Base-by-base conservation (phyloP, 768 basidiomycete species). In the Hemileccinum impolitum region DNA sequence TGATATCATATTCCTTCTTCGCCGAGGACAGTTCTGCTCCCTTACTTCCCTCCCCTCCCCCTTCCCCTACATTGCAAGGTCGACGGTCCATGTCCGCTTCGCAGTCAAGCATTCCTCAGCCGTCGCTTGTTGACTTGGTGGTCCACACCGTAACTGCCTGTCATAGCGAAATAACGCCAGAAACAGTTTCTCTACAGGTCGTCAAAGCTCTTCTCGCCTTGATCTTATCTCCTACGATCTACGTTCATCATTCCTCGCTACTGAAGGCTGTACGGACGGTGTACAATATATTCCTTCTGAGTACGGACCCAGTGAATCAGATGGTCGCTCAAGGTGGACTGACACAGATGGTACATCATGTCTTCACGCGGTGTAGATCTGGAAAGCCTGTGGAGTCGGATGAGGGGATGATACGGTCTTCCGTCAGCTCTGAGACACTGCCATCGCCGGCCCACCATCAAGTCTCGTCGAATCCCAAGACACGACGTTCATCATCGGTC, bases 301-400 rank as follows among this genome's bases (percentile, higher is more conserved):
- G 91, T 59, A 77, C 79, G 18, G 92, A 95, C 61, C 79, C 87
- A 5, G 88, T 94, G 43, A 98, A 95, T 57, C 96, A 98, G 70
- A 94, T 90, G 75, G 95, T 99, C 32, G 96, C 96, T 15, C 96
- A 99, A 68, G 96, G 95, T 17, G 93, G 94, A 15, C 79, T 99
- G 15, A 94, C 93, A 0, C 96, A 99, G 67, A 98, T 99, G 85
- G 94, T 98, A 3, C 89, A 96, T 59, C 94, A 97, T 61, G 84
- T 98, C 48, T 98, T 99, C 65, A 79, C 87, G 13, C 81, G 96
- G 18, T 91, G 90, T 60, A 76, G 76, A 63, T 60, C 75, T 25
- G 67, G 63, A 42, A 52, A 53, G 23, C 23, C 46, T 23, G 32
- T 43, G 35, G 57, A 58, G n/a, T 45, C 37, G 17, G 63, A 54